A percentile compares a stretch with the other conserved stretches of the same genome.
phyloP scores from a whole-genome alignment of 495 filamentous ascomycete genomes.

The Lentithecium fluviatile region DNA sequence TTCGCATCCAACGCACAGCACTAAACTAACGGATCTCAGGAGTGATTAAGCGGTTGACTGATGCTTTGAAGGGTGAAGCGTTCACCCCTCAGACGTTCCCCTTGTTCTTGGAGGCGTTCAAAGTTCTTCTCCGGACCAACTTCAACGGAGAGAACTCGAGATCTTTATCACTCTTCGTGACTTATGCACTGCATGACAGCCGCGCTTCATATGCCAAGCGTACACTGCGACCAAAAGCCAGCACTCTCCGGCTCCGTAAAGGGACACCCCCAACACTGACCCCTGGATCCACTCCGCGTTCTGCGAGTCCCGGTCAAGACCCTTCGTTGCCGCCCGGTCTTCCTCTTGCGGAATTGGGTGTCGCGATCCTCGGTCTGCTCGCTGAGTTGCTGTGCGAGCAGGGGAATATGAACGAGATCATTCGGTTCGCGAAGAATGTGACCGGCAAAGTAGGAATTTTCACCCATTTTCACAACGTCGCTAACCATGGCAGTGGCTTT shows the following conservation, averaged over 20 bases:
- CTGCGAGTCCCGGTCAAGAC: constrained; percentile 31
- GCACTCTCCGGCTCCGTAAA: constrained; percentile 37
- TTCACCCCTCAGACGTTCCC: constrained; percentile 66
- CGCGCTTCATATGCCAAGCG: constrained; percentile 48
- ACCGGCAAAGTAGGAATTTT: constrained; percentile 77
- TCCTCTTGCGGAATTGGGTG: constrained; percentile 58
- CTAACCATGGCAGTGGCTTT: constrained; percentile 68
- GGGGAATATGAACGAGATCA: constrained; percentile 61
- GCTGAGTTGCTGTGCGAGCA: constrained; percentile 76
- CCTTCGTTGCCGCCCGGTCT: constrained; percentile 21
- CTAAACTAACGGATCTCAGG: constrained; percentile 50
- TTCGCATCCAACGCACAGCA: not conserved
- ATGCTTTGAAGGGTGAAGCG: constrained; percentile 83
- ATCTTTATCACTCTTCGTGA: constrained; percentile 88
- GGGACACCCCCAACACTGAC: constrained; percentile 24
- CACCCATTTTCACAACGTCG: constrained; percentile 23
- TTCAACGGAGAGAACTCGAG: constrained; percentile 78
- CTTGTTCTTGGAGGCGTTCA: constrained; percentile 74
- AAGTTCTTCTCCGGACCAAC: constrained; percentile 72
- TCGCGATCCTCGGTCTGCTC: constrained; percentile 77
- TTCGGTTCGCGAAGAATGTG: constrained; percentile 89
- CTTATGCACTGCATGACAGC: constrained; percentile 77
- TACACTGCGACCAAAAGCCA: constrained; percentile 50
- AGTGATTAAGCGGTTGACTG: constrained; percentile 83
- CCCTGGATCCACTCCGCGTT: constrained; percentile 32